Conservation (phyloP, 75 land plant species). For the Cunninghamia lanceolata region DNA sequence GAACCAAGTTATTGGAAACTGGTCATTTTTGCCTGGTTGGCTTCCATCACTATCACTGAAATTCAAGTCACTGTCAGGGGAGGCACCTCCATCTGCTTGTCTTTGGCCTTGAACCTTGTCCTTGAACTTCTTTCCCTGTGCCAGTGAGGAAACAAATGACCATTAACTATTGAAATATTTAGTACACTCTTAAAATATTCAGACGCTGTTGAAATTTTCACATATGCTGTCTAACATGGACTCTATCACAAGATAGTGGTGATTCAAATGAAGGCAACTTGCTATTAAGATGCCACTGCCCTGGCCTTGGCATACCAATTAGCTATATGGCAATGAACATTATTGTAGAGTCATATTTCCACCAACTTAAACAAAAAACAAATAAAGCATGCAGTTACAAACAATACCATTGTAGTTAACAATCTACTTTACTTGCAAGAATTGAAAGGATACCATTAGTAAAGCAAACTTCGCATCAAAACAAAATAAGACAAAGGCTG, state of each 20-base stretch:
- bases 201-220: not conserved
- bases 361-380: not conserved
- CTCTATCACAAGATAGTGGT: not conserved
- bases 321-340: not conserved
- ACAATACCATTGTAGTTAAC: not conserved
- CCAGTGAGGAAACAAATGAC: not conserved
- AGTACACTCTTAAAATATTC: no score
- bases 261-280: not conserved
- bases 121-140: constrained; percentile 95
- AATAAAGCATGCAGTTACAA: no score
- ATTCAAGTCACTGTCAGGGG: constrained; percentile 65
- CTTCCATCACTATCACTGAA: constrained; percentile 85
- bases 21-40: constrained; percentile 50
- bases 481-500: not conserved
- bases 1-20: constrained; percentile 45
- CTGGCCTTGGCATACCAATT: not conserved
- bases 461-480: not conserved
- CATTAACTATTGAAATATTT: not conserved
- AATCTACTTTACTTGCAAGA: not conserved
- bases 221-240: not conserved
- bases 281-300: not conserved
- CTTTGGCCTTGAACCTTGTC: constrained; percentile 75
- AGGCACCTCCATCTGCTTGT: constrained; percentile 34
- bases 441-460: not conserved
- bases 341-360: not conserved